Percentiles rank a stretch among this genome's conserved stretches.
Evolutionary conservation across 495 filamentous ascomycete genomes (phyloP).

Genomic region (Astrothelium macrocarpum): DNA sequence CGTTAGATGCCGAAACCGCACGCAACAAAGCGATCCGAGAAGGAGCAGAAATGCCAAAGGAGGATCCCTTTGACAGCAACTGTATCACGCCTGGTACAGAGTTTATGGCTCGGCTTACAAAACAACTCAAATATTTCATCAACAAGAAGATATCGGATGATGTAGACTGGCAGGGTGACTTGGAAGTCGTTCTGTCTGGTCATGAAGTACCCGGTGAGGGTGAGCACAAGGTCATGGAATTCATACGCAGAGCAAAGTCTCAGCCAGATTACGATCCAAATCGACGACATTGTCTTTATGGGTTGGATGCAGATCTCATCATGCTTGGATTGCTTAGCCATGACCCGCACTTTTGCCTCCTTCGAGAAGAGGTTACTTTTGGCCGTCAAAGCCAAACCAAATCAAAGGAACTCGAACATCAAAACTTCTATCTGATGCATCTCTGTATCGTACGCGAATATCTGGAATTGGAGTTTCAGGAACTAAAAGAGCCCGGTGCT

Average conservation of each 20-base stretch:
- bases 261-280: conserved; percentile 93
- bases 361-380: conserved; percentile 97
- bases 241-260: conserved; percentile 91
- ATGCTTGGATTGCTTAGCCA: conserved; percentile 96
- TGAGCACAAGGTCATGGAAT: conserved; percentile 99
- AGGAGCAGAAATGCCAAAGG: conserved; percentile 86
- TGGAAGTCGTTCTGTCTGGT: conserved; percentile 86
- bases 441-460: conserved; percentile 96
- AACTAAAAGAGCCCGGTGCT: conserved; percentile 66
- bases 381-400: conserved; percentile 76
- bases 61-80: conserved; percentile 96
- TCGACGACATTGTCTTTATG: conserved; percentile 92
- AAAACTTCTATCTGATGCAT: conserved; percentile 98
- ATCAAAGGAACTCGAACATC: conserved; percentile 92
- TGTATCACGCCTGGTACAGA: conserved; percentile 97
- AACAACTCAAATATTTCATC: conserved; percentile 95
- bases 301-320: conserved; percentile 94
- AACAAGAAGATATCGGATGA: conserved; percentile 98
- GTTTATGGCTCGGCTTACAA: conserved; percentile 93
- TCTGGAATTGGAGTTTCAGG: conserved; percentile 92
- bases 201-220: conserved; percentile 99
- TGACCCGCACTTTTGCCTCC: conserved; percentile 94
- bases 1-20: conserved; percentile 78
- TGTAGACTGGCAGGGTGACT: conserved; percentile 85
- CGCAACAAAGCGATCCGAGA: conserved; percentile 82